These are phyloP conservation scores for Teunomyces aglyptinius DNA, from an alignment of 805 yeast genomes.

Conservation along the genomic window DNA sequence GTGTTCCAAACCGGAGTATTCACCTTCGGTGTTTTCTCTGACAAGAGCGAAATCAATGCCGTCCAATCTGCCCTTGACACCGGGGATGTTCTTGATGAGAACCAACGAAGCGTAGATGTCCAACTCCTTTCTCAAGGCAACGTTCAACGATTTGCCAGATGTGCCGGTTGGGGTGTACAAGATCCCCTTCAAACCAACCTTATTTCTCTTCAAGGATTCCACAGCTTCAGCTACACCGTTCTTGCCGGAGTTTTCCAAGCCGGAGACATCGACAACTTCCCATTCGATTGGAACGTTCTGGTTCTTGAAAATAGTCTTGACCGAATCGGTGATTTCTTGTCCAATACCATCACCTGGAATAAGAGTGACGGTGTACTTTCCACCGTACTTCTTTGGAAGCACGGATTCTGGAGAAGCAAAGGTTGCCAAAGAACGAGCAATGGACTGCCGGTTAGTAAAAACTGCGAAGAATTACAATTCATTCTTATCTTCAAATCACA, in stretches of 20 bases:
- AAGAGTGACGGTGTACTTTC: conserved; percentile 88
- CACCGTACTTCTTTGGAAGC: conserved; percentile 91
- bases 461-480: too few species aligned
- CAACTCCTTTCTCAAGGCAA: conserved; percentile 92
- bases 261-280: conserved; percentile 58
- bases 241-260: conserved; percentile 49
- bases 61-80: conserved; percentile 85
- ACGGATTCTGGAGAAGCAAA: conserved; percentile 58
- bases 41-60: conserved; percentile 91
- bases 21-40: conserved; percentile 99
- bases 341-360: conserved; percentile 99
- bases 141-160: conserved; percentile 84
- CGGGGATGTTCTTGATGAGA: conserved; percentile 90
- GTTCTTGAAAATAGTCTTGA: conserved; percentile 80
- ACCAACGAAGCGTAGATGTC: conserved; percentile 95
- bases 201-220: conserved; percentile 88
- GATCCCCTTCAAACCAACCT: conserved; percentile 95
- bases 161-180: conserved; percentile 83
- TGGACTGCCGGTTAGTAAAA: conserved; percentile 30
- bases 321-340: conserved; percentile 91
- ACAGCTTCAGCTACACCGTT: conserved; percentile 84
- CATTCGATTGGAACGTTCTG: conserved; percentile 91
- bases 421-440: conserved; percentile 51
- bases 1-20: conserved; percentile 97
- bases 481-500: conserved; percentile 5